A percentile compares a stretch with the other conserved stretches of the same genome.
Conservation (phyloP, 2,329 filamentous ascomycete species). For the Xylariaceae sp. region DNA sequence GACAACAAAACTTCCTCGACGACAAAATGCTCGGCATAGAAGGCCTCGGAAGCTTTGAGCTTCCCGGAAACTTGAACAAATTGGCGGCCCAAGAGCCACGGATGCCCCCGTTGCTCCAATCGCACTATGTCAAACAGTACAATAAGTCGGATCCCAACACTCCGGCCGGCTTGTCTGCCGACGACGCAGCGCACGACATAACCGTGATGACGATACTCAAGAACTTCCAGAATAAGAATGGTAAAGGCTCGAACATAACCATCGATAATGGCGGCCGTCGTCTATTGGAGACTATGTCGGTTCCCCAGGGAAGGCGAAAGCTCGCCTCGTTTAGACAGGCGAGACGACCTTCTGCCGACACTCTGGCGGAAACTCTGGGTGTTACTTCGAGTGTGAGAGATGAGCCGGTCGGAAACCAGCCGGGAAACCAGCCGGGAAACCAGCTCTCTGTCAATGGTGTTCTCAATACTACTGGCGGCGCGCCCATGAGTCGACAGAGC, state of each 20-base stretch:
- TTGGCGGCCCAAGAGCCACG: conserved; percentile 52
- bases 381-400: conserved; percentile 42
- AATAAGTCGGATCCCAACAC: conserved; percentile 52
- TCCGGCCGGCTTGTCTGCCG: conserved; percentile 44
- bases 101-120: conserved; percentile 52
- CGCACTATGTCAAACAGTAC: conserved; percentile 55
- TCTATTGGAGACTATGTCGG: conserved; percentile 50
- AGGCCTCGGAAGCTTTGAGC: conserved; percentile 53
- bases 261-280: conserved; percentile 47
- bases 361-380: conserved; percentile 45
- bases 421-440: conserved; percentile 14
- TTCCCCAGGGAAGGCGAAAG: conserved; percentile 41
- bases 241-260: conserved; percentile 52
- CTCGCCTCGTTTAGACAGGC: conserved; percentile 45
- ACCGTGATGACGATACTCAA: conserved; percentile 54
- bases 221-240: conserved; percentile 50
- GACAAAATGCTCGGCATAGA: conserved; percentile 56
- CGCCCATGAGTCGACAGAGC: conserved; percentile 52
- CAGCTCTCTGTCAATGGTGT: conserved; percentile 3
- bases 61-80: conserved; percentile 53
- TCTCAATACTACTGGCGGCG: conserved; percentile 22
- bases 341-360: conserved; percentile 43
- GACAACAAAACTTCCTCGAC: conserved; percentile 50
- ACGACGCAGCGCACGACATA: conserved; percentile 51
- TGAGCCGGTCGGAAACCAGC: conserved; percentile 29